Conservation (phyloP, 352 stramenopile genomes). For the Globisporangium okanoganense region DNA sequence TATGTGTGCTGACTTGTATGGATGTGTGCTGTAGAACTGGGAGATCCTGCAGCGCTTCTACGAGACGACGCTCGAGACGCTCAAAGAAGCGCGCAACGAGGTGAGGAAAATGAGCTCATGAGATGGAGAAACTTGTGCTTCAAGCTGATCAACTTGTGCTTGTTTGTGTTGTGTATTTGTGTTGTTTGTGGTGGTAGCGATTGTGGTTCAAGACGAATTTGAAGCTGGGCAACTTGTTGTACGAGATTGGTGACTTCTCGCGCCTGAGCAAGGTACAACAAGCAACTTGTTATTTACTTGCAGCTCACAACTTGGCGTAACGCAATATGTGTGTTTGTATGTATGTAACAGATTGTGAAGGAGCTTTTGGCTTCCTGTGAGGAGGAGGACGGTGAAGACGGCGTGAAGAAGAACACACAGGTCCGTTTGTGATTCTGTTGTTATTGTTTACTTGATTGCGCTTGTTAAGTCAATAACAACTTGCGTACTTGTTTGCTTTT, state of each 20-base stretch:
- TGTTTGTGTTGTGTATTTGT: background rate
- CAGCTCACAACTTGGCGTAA: background rate
- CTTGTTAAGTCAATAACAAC: background rate
- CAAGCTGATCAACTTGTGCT: background rate
- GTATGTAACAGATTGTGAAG: constrained; percentile 56
- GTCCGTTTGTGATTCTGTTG: constrained; percentile 12
- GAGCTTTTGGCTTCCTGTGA: constrained; percentile 86
- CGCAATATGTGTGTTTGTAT: background rate
- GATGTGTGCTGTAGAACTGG: constrained; percentile 45
- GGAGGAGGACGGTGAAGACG: constrained; percentile 82
- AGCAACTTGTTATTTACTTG: background rate
- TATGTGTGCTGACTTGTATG: background rate
- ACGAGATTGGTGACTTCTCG: constrained; percentile 74
- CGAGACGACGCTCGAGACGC: constrained; percentile 81
- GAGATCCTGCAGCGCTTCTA: constrained; percentile 84
- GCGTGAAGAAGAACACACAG: constrained; percentile 80
- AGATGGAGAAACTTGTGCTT: background rate
- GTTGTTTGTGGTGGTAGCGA: constrained; percentile 28
- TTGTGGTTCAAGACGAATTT: constrained; percentile 97
- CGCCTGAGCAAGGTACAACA: constrained; percentile 60
- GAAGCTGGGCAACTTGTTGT: constrained; percentile 93
- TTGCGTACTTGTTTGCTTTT: background rate
- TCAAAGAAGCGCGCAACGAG: constrained; percentile 83
- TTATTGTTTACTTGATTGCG: background rate
- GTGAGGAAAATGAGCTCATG: constrained; percentile 9